Percentiles rank a stretch among this genome's conserved stretches.
Conservation (phyloP, 257 asterid genomes). For the Coffea canephora region DNA sequence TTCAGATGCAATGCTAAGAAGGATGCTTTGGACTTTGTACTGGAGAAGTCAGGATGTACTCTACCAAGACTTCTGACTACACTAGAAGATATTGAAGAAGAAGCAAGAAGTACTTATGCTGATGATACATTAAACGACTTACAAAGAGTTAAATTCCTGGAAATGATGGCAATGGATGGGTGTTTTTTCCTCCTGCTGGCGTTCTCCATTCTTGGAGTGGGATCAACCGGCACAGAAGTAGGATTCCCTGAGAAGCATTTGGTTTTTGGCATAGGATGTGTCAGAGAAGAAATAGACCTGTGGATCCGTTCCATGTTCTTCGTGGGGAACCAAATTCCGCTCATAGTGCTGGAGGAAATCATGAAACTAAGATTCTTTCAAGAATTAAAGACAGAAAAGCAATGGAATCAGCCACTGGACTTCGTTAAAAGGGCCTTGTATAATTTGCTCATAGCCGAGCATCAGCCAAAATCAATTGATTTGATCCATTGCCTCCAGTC, state of each 20-base stretch:
- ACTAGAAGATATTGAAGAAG: background rate
- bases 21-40: background rate
- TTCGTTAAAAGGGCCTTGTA: background rate
- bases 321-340: slow-evolving; percentile 8
- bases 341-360: background rate
- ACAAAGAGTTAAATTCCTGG: background rate
- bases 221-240: background rate
- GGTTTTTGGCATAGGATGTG: background rate
- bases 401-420: background rate
- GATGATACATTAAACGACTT: background rate
- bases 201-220: background rate
- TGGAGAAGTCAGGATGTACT: background rate
- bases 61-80: background rate
- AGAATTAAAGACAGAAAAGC: background rate
- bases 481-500: slow-evolving; percentile 5
- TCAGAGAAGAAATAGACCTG: background rate
- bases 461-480: background rate
- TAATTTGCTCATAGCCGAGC: background rate
- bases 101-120: background rate
- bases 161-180: slow-evolving; percentile 17
- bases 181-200: background rate
- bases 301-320: slow-evolving; percentile 12
- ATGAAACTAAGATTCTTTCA: background rate
- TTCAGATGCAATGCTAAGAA: background rate
- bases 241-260: background rate